Evolutionary conservation across 371 early-diverging fungal genomes (phyloP).

Genomic region (Rhizopus microsporus): DNA sequence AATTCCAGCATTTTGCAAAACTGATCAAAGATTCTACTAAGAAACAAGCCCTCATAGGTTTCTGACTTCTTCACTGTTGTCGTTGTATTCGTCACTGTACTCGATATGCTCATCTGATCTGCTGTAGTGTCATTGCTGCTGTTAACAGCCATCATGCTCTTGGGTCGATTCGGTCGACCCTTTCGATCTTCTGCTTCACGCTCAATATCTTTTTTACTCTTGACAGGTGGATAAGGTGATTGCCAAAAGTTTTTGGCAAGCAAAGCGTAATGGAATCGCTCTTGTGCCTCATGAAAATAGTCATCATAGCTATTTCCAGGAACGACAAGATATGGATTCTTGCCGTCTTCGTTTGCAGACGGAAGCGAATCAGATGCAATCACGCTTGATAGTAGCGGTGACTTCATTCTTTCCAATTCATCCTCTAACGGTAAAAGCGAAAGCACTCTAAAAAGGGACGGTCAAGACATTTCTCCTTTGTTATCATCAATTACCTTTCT

Average conservation of each 20-base stretch:
- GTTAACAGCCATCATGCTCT: constrained; percentile 26
- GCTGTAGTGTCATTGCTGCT: constrained; percentile 13
- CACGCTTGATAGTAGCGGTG: constrained; percentile 44
- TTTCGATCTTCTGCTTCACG: constrained; percentile 48
- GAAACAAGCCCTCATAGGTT: constrained; percentile 48
- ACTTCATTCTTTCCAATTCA: constrained; percentile 50
- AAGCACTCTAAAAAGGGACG: constrained; percentile 30
- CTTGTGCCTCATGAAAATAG: constrained; percentile 56
- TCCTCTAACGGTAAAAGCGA: constrained; percentile 56
- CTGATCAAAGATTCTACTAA: constrained; percentile 48
- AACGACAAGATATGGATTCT: constrained; percentile 31
- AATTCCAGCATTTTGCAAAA: constrained; percentile 47
- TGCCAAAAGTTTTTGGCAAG: constrained; percentile 54
- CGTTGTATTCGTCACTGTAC: constrained; percentile 8
- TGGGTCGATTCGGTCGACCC: constrained; percentile 41
- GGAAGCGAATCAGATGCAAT: constrained; percentile 38
- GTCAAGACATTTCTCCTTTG: not conserved
- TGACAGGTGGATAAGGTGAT: constrained; percentile 47
- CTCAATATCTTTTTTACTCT: constrained; percentile 36
- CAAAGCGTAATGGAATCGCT: constrained; percentile 49
- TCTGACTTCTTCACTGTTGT: constrained; percentile 22
- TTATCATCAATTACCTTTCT: constrained; percentile 37
- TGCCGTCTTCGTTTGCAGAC: constrained; percentile 14
- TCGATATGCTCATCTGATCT: constrained; percentile 26
- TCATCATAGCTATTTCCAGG: constrained; percentile 56